Percentiles rank a stretch among this genome's conserved stretches.
Conservation (phyloP, 805 yeast species). For the Maudiozyma serrabonitensis region DNA sequence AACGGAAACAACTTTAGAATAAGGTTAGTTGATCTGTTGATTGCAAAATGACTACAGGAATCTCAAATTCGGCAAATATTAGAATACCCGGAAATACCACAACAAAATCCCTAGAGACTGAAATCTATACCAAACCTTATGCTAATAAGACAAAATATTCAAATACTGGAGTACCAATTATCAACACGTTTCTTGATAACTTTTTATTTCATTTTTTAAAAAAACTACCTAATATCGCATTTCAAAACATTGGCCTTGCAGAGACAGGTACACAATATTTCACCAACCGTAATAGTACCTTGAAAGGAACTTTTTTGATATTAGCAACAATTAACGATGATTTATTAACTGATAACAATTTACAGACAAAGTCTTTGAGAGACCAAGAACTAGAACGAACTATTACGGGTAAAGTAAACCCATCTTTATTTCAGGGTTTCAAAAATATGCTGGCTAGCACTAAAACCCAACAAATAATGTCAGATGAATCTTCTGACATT, state of each 20-base stretch:
- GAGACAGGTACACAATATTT: slow-evolving; percentile 30
- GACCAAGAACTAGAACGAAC: neutral
- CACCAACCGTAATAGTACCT: slow-evolving; percentile 27
- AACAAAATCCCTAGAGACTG: too few relatives aligned
- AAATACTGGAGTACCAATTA: too few relatives aligned
- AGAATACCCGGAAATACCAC: too few relatives aligned
- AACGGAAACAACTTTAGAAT: too few relatives aligned
- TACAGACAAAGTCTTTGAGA: neutral
- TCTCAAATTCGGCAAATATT: too few relatives aligned
- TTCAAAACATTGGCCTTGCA: slow-evolving; percentile 26
- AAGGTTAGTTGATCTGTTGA: too few relatives aligned
- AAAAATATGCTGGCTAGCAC: slow-evolving; percentile 44
- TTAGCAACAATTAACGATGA: slow-evolving; percentile 51
- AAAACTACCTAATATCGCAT: neutral
- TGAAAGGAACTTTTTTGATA: slow-evolving; percentile 39
- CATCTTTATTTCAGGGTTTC: slow-evolving; percentile 63
- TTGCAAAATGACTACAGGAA: too few relatives aligned
- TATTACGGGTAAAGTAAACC: slow-evolving; percentile 23
- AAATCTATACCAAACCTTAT: too few relatives aligned
- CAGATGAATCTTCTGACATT: neutral
- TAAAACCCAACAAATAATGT: slow-evolving; percentile 15
- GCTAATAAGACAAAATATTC: too few relatives aligned
- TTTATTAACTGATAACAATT: slow-evolving; percentile 33
- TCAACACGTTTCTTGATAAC: neutral
- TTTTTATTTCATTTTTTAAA: neutral